Conservation (phyloP, 2,329 filamentous ascomycete species). For the Paraconiothyrium brasiliense region DNA sequence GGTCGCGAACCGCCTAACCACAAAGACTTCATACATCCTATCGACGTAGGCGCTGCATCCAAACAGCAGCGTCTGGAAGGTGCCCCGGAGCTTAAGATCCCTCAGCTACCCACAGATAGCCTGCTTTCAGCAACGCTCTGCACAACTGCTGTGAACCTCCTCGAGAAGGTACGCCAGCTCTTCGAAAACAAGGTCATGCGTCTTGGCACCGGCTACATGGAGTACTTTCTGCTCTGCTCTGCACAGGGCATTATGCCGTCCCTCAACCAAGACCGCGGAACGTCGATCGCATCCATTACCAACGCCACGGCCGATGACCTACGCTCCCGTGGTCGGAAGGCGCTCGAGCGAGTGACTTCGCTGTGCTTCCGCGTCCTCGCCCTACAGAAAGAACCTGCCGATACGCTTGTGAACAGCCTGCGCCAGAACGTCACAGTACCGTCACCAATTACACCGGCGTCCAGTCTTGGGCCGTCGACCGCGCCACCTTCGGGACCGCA, state of each 20-base stretch:
- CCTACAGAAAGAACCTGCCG: slow-evolving; percentile 40
- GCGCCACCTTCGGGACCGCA: not conserved
- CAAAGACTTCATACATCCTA: slow-evolving; percentile 12
- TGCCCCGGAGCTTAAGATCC: slow-evolving; percentile 25
- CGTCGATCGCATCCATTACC: slow-evolving; percentile 30
- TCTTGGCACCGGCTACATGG: slow-evolving; percentile 48
- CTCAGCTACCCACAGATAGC: slow-evolving; percentile 34
- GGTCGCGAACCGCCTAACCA: slow-evolving; percentile 5
- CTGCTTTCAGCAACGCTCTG: slow-evolving; percentile 38
- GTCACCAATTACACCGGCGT: slow-evolving; percentile 19
- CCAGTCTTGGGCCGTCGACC: slow-evolving; percentile 22
- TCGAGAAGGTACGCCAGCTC: slow-evolving; percentile 39
- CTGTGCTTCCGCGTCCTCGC: slow-evolving; percentile 42
- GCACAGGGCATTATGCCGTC: slow-evolving; percentile 42
- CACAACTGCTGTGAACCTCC: slow-evolving; percentile 36
- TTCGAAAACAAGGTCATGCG: slow-evolving; percentile 48
- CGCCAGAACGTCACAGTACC: slow-evolving; percentile 28
- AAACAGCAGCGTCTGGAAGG: slow-evolving; percentile 17
- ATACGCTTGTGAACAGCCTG: slow-evolving; percentile 32
- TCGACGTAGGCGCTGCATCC: slow-evolving; percentile 18
- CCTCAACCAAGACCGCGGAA: slow-evolving; percentile 24
- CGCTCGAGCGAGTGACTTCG: slow-evolving; percentile 38
- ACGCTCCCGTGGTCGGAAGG: slow-evolving; percentile 33
- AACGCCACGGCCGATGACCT: slow-evolving; percentile 27
- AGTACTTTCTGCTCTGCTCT: slow-evolving; percentile 46